Evolutionary conservation across 768 basidiomycete species (phyloP), one percentile per base, ranked within the genome.

Genomic region (Crucibulum laeve): DNA sequence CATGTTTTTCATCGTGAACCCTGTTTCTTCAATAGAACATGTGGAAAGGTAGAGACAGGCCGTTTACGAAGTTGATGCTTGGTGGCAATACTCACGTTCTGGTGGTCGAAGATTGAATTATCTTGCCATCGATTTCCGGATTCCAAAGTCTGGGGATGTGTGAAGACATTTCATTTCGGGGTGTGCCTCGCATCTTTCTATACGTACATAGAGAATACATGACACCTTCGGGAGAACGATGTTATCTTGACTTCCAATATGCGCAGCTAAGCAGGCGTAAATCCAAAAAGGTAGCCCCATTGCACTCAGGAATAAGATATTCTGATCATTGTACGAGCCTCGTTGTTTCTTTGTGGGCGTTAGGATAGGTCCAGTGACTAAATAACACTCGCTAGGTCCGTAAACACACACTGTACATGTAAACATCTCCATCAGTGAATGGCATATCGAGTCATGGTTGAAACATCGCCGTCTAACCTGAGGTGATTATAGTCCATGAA

Each of bases 131-230:
- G n/a, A 30, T n/a, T 30, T 30, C 28, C n/a, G n/a, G 8, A n/a
- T 8, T 30, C 28, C 28, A 30, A 8, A 30, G 28, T 30, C 28
- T 30, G 28, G 28, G 28, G 28, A 8, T 8, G 38, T 37, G 28
- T 42, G 44, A 47, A 53, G 48, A 49, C 28, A 36, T 36, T 53
- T 53, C 44, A 53, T 53, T 48, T 50, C 52, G 52, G 52, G 42
- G 28, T n/a, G 28, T 30, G 28, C 28, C 28, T 30, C 28, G 28
- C n/a, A n/a, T n/a, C n/a, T n/a, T n/a, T n/a, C n/a, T n/a, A n/a
- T n/a, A n/a, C n/a, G n/a, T n/a, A n/a, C n/a, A n/a, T n/a, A n/a
- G n/a, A n/a, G n/a, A n/a, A n/a, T n/a, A n/a, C n/a, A n/a, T n/a
- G n/a, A n/a, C n/a, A n/a, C n/a, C n/a, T n/a, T n/a, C n/a, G n/a